Percentiles rank a stretch among this genome's conserved stretches.
Conservation (phyloP, 2,329 filamentous ascomycete species). For the Magnaporthales sp. region DNA sequence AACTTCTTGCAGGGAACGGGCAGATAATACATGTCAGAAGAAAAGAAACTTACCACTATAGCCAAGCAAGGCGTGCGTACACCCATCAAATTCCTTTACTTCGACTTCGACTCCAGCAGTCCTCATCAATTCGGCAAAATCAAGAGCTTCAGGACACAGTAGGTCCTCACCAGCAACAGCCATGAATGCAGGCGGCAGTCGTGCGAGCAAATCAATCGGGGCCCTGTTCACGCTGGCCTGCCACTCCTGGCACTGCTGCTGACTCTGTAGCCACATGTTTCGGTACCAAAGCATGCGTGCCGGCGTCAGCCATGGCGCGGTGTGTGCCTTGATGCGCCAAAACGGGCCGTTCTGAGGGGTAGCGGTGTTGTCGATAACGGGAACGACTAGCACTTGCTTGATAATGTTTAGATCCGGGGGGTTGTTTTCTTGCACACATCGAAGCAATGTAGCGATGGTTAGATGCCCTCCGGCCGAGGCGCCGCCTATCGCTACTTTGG, state of each 20-base stretch:
- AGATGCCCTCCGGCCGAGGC: conserved; percentile 19
- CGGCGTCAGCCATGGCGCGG: conserved; percentile 21
- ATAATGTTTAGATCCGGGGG: not conserved
- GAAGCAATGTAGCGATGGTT: conserved; percentile 22
- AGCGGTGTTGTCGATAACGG: conserved; percentile 6
- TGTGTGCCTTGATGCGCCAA: not conserved
- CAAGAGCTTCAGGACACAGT: conserved; percentile 20
- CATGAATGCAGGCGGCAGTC: conserved; percentile 21
- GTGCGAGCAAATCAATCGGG: conserved; percentile 14
- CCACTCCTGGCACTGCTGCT: conserved; percentile 16
- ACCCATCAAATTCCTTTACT: conserved; percentile 14
- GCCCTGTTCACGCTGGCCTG: conserved; percentile 22
- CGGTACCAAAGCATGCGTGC: conserved; percentile 26
- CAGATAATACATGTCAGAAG: not conserved
- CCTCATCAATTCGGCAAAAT: conserved; percentile 18
- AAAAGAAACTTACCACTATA: not conserved
- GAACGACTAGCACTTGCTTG: conserved; percentile 4
- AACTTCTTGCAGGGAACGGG: not conserved
- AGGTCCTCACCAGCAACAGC: conserved; percentile 23
- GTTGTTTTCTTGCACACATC: not conserved
- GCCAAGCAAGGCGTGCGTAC: conserved; percentile 2
- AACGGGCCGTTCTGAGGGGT: not conserved
- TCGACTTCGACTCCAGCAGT: conserved; percentile 9
- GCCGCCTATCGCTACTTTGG: conserved; percentile 17
- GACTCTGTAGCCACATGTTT: conserved; percentile 20